These are phyloP conservation scores for Aspergillus novoparasiticus DNA, from an alignment of 2,329 filamentous ascomycete genomes.

Conservation along the genomic window DNA sequence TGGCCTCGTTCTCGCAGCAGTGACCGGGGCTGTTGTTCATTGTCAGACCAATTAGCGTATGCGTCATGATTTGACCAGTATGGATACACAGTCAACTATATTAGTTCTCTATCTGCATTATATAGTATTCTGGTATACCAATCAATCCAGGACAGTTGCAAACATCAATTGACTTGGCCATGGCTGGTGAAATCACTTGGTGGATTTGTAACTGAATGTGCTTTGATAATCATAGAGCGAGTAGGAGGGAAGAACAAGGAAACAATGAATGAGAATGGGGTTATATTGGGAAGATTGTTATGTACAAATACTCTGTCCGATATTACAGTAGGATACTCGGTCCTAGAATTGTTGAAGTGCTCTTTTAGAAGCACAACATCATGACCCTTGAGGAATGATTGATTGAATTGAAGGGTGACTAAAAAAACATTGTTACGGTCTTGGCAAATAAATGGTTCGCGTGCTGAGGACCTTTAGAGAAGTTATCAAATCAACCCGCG, in stretches of 20 bases:
- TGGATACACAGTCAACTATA: neutral
- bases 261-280: too few species aligned
- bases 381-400: neutral
- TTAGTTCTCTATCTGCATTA: neutral
- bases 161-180: too few species aligned
- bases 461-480: neutral
- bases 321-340: neutral
- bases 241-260: neutral
- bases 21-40: neutral
- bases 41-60: neutral
- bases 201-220: too few species aligned
- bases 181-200: too few species aligned
- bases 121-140: neutral
- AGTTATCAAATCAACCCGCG: conserved; percentile 2
- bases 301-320: neutral
- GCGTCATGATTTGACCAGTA: neutral
- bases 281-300: neutral
- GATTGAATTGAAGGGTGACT: neutral
- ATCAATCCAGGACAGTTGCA: too few species aligned
- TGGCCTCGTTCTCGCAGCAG: neutral
- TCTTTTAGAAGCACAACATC: neutral
- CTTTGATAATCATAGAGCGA: too few species aligned
- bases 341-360: neutral
- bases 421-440: neutral
- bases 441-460: conserved; percentile 2